Conservation (phyloP, 2,329 filamentous ascomycete species). For the Didymella pomorum region DNA sequence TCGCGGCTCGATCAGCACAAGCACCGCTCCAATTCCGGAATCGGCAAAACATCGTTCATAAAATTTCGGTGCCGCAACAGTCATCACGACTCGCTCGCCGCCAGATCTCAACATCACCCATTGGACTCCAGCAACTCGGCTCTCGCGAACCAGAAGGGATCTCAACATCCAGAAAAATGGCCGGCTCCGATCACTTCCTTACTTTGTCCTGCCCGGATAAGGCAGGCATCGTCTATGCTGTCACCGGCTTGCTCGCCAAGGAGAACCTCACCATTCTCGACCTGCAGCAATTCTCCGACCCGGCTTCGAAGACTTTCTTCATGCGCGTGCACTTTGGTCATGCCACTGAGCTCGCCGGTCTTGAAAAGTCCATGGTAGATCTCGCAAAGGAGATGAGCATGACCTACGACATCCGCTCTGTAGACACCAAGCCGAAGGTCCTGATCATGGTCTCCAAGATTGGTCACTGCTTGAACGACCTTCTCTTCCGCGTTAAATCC, state of each 20-base stretch:
- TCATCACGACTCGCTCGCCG: conserved; percentile 26
- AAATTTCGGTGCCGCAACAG: conserved; percentile 41
- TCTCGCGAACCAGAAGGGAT: conserved; percentile 31
- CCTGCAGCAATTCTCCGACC: conserved; percentile 84
- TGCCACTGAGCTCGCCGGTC: conserved; percentile 53
- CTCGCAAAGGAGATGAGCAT: conserved; percentile 72
- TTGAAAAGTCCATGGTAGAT: conserved; percentile 65
- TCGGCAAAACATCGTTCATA: conserved; percentile 41
- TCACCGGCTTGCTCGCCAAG: conserved; percentile 77
- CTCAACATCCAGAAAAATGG: conserved; percentile 41
- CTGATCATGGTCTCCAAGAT: conserved; percentile 92
- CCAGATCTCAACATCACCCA: conserved; percentile 28
- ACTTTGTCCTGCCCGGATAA: conserved; percentile 86
- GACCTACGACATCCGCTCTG: conserved; percentile 74
- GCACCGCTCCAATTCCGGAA: conserved; percentile 37
- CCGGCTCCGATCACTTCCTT: conserved; percentile 57
- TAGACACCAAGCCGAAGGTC: conserved; percentile 74
- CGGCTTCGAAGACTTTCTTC: conserved; percentile 78
- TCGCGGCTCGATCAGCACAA: conserved; percentile 26
- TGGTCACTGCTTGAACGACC: conserved; percentile 83
- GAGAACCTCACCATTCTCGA: conserved; percentile 83
- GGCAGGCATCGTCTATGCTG: conserved; percentile 83
- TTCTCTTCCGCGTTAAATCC: conserved; percentile 79
- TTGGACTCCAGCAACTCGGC: conserved; percentile 32
- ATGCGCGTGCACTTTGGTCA: conserved; percentile 86